phyloP scores from a whole-genome alignment of 257 asterid genomes.

The Nicotiana benthamiana region DNA sequence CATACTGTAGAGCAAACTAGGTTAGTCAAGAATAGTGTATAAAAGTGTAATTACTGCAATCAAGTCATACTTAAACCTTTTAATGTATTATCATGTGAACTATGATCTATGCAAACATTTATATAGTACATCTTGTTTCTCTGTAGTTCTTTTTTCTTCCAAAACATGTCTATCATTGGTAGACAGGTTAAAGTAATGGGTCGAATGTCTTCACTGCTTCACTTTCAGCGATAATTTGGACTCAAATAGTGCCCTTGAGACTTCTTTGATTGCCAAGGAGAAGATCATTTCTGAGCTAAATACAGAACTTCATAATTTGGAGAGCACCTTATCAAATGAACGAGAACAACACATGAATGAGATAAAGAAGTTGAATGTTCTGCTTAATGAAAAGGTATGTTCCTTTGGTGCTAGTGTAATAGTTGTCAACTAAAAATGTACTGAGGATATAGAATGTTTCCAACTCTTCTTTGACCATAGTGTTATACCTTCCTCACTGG shows the following conservation, averaged over 20 bases:
- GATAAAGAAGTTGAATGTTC: slow-evolving; percentile 65
- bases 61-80: neutral
- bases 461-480: neutral
- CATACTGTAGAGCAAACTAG: neutral
- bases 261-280: slow-evolving; percentile 80
- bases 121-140: neutral
- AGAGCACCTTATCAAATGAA: slow-evolving; percentile 68
- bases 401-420: neutral
- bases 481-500: neutral
- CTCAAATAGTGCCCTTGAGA: slow-evolving; percentile 65
- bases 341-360: slow-evolving; percentile 70
- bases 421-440: neutral
- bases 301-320: slow-evolving; percentile 80
- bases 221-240: slow-evolving; percentile 63
- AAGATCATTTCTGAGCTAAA: slow-evolving; percentile 81
- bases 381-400: slow-evolving; percentile 71
- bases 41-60: neutral
- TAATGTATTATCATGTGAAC: neutral
- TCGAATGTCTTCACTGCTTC: slow-evolving; percentile 8
- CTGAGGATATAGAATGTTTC: neutral
- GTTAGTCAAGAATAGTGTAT: neutral
- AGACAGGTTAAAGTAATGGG: neutral
- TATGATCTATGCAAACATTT: neutral
- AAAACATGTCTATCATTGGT: neutral
- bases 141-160: neutral